Evolutionary conservation across 805 yeast genomes (phyloP).

Genomic region (Zygotorulaspora florentina): DNA sequence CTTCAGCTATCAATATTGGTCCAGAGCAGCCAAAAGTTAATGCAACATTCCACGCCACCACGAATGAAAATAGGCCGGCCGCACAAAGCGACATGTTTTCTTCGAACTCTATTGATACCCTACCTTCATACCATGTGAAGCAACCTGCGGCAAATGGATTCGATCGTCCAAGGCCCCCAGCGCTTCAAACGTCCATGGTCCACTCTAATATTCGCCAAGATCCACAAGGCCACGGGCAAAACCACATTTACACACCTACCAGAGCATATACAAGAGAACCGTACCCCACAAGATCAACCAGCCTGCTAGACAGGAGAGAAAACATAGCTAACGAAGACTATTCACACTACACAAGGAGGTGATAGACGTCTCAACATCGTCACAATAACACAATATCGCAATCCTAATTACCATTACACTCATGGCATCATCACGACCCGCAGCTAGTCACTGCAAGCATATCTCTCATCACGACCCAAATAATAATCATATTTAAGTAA

Average conservation of each 20-base stretch:
- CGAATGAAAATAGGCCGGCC: background rate
- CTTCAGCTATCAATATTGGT: constrained; percentile 4
- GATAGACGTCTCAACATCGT: background rate
- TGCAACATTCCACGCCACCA: background rate
- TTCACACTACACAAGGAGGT: constrained; percentile 7
- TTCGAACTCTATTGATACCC: background rate
- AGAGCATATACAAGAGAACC: constrained; percentile 9
- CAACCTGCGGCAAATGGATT: background rate
- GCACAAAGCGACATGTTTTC: background rate
- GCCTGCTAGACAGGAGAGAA: constrained; percentile 17
- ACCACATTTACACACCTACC: constrained; percentile 9
- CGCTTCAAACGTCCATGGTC: constrained; percentile 1
- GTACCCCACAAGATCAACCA: constrained; percentile 13
- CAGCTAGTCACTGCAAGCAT: too few species aligned
- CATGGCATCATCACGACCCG: too few species aligned
- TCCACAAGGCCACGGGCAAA: background rate
- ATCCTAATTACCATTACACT: too few species aligned
- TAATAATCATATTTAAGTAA: too few species aligned
- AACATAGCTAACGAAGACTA: constrained; percentile 22
- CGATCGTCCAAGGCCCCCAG: constrained; percentile 5
- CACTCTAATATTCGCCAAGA: background rate
- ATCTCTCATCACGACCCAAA: too few species aligned
- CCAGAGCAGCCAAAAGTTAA: background rate
- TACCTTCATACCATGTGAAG: background rate
- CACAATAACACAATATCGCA: background rate